phyloP scores from a whole-genome alignment of 139 green algal genomes.

The Coccomyxa sp. region DNA sequence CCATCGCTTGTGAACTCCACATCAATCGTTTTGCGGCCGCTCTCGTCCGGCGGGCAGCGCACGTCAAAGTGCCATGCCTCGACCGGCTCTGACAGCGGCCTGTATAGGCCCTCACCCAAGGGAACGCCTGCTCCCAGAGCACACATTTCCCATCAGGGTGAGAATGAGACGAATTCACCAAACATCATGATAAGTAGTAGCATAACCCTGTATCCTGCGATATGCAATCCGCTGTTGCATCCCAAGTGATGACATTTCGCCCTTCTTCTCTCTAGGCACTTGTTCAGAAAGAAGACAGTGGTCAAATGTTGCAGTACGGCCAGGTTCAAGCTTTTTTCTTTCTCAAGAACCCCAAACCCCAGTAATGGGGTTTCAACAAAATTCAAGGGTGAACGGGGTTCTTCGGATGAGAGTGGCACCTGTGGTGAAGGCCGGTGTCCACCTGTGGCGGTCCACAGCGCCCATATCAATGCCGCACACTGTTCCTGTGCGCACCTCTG shows the following conservation, averaged over 20 bases:
- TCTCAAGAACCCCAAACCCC: too few species aligned
- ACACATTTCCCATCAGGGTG: not conserved
- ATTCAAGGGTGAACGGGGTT: too few species aligned
- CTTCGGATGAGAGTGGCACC: constrained; percentile 12
- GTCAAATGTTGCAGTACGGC: too few species aligned
- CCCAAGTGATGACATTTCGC: not conserved
- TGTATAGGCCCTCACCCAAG: constrained; percentile 28
- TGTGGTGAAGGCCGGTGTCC: constrained; percentile 44
- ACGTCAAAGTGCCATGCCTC: constrained; percentile 75
- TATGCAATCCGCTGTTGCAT: too few species aligned
- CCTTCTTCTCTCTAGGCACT: too few species aligned
- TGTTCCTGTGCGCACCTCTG: constrained; percentile 38
- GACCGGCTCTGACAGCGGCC: constrained; percentile 40
- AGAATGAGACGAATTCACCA: too few species aligned
- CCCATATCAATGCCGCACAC: constrained; percentile 58
- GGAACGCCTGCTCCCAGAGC: constrained; percentile 17
- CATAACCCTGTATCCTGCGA: too few species aligned
- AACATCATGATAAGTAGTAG: too few species aligned
- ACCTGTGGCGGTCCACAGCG: constrained; percentile 53
- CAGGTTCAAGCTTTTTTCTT: too few species aligned
- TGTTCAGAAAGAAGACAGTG: too few species aligned
- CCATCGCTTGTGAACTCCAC: constrained; percentile 44
- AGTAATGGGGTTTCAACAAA: too few species aligned
- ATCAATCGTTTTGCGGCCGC: constrained; percentile 50
- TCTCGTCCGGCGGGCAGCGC: constrained; percentile 34